Base-by-base conservation (phyloP, 352 stramenopile species). In the Globisporangium paddicum region DNA sequence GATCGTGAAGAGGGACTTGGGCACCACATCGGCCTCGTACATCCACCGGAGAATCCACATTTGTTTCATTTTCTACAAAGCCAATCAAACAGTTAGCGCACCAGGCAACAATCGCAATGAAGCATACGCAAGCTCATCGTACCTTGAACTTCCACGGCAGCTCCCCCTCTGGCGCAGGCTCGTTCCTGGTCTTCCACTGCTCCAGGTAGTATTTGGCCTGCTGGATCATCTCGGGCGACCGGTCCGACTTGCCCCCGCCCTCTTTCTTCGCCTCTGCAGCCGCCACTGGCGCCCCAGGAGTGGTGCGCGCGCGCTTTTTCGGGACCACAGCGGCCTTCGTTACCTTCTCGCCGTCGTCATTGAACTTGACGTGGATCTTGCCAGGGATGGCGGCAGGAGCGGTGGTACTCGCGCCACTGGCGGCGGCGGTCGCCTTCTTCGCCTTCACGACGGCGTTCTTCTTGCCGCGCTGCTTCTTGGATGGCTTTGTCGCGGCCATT, bases 101-200 rank as follows among this genome's bases (percentile, higher is more conserved):
- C 21, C 34, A 26, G n/a, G 2, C 16, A 35, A n/a, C 11, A 38
- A 11, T 14, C 34, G 34, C 34, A 38, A 14, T 38, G 34, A 38
- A 38, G 4, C 34, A 16, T 19, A 32, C 5, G 25, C 34, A 23
- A 19, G 37, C 16, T 37, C 60, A 6, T 42, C 60, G 9, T 42
- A 89, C 82, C 75, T 93, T 91, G 58, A 93, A 93, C 47, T 90
- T 90, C 84, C 84, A 93, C 1, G 69, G 69, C 44, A 86, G 58
- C 51, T 89, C 77, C 21, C 75, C 78, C 16, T 87, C 74, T 3
- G 61, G 61, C 46, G 67, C 69, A 8, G 72, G 75, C 35, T 89
- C 71, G n/a, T 81, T 62, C 30, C 77, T 68, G 55, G 67, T 77
- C 61, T 86, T 74, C 81, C 82, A 93, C 48, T 87, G 75, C 58